Evolutionary conservation across 2,329 filamentous ascomycete genomes (phyloP), one percentile per base, ranked within the genome.

Genomic region (Botrytis aclada): DNA sequence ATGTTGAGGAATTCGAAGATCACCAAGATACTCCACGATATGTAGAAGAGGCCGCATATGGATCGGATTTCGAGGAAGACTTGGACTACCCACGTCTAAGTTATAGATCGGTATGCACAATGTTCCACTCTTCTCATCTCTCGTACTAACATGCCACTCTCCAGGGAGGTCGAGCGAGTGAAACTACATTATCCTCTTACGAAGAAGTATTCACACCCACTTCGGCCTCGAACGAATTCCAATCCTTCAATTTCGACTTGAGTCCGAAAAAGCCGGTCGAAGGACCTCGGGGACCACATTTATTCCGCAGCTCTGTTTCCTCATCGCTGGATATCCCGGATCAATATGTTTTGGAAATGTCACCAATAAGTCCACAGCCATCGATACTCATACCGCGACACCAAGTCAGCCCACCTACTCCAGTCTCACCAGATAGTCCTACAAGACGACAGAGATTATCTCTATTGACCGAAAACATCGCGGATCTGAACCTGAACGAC

Each of bases 121-220:
- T 32, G 54, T 63, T 54, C 54, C 41, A 54, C 37, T 54, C 64
- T 74, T 71, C 76, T 79, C 67, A 12, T 54, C 64, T 62, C 70
- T 72, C 29, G 72, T 76, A 60, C 62, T 72, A 69, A 75, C 60
- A 54, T 72, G 14, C 74, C 51, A 70, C 47, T 45, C 63, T 58
- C 34, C 78, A 94, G 92, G 86, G 88, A 75, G 88, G 87, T 78
- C 88, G 92, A 79, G 89, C 89, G 74, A 97, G 93, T 84, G 89
- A 95, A 80, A 95, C 93, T 4, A 97, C 95, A 3, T 86, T 96
- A 54, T 97, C 94, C 10, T 95, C 93, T 1, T 94, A 92, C 79
- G 94, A 97, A 79, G 94, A 97, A 81, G 87, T 90, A 5, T 89
- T 89, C 43, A 97, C 95, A 39, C 95, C 95, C 29, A 88, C 89